Conservation (phyloP, 441 rosid genomes). For the Pelargonium myrrhifolium region DNA sequence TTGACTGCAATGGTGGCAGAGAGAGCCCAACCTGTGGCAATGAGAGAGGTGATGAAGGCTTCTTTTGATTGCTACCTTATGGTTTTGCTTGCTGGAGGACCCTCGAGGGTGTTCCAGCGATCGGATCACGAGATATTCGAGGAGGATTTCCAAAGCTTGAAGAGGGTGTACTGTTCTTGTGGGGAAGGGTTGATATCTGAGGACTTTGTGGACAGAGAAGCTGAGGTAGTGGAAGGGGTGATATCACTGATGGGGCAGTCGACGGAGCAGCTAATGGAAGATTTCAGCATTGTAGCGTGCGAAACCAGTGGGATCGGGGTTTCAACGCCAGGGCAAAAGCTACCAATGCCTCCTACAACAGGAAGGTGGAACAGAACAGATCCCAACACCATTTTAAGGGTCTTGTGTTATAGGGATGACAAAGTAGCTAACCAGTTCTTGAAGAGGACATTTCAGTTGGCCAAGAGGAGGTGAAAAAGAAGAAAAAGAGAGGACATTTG, state of each 20-base stretch:
- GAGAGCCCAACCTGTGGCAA: conserved; percentile 61
- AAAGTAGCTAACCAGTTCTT: conserved; percentile 54
- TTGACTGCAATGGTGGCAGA: conserved; percentile 63
- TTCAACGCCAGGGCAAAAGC: conserved; percentile 46
- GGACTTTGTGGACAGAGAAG: conserved; percentile 58
- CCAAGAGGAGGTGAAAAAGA: conserved; percentile 39
- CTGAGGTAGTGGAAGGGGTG: conserved; percentile 70
- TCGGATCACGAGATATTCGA: conserved; percentile 47
- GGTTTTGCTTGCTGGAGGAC: conserved; percentile 82
- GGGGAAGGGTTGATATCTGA: conserved; percentile 75
- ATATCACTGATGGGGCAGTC: conserved; percentile 58
- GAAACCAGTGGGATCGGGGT: conserved; percentile 59
- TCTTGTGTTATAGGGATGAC: conserved; percentile 75
- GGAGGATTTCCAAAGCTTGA: conserved; percentile 66
- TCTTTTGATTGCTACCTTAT: conserved; percentile 65
- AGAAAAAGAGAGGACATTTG: too few relatives aligned
- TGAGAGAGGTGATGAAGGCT: conserved; percentile 74
- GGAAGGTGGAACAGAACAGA: conserved; percentile 72
- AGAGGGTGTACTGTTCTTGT: conserved; percentile 55
- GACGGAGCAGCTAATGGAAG: conserved; percentile 77
- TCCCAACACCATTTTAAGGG: conserved; percentile 70
- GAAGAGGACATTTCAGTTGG: conserved; percentile 63
- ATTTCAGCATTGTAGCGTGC: conserved; percentile 55
- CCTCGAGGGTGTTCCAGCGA: conserved; percentile 43
- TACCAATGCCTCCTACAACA: conserved; percentile 82